Evolutionary conservation across 2,329 filamentous ascomycete genomes (phyloP), one percentile per base, ranked within the genome.

Genomic region (Pyrenochaeta sp.): DNA sequence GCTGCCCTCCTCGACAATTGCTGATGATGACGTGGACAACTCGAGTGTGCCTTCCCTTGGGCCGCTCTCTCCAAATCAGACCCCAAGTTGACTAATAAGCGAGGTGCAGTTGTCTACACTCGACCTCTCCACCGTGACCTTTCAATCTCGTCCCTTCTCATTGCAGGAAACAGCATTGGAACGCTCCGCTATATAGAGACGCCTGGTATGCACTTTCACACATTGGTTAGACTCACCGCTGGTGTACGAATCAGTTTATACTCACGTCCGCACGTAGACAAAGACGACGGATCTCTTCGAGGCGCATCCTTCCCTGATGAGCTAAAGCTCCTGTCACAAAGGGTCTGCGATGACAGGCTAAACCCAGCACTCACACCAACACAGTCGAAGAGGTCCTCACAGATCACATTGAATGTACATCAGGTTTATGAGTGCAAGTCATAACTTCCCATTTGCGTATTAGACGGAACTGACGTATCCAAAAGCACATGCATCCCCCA

Each of bases 361-460:
- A 15, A 2, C 42, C n/a, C 1, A 3, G 10, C 22, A 15, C 5
- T 19, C 10, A 6, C 42, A 27, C 3, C 40, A n/a, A 2, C 42
- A 44, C n/a, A 27, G 3, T 6, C 5, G 15, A 13, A 27, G n/a
- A 19, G 7, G 12, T 12, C 10, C 13, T 28, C 42, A 28, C 22
- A 10, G 13, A n/a, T 5, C 10, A 2, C 7, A 28, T 15, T n/a
- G 10, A 24, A 27, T 10, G 22, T 10, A 27, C 25, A 13, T 27
- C 40, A 25, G 25, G 15, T 8, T 22, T 6, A 44, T n/a, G 3
- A 7, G 2, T 28, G 10, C 42, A 44, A 44, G 42, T 27, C 22
- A 47, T 12, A 50, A 50, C 4, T 30, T 50, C 34, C 27, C 15
- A 50, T 50, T 40, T 37, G 46, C 42, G 13, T 44, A 44, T 44